Evolutionary conservation across 495 filamentous ascomycete genomes (phyloP), one percentile per base, ranked within the genome.

Genomic region (Aspergillus cristatus): DNA sequence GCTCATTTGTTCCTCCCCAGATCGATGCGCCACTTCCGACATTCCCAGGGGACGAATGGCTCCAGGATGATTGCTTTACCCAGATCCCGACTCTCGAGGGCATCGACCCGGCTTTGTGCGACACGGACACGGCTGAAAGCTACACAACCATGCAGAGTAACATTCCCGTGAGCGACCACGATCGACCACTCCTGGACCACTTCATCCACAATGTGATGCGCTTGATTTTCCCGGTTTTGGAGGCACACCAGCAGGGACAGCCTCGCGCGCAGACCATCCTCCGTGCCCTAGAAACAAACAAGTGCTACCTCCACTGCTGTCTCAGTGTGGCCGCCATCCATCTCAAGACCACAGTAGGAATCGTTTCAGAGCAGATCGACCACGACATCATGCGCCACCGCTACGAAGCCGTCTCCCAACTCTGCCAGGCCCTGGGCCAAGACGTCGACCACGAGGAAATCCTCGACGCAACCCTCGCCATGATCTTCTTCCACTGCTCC

Each of bases 401-500:
- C 29, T 91, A 82, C 54, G 83, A 86, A 17, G 88, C 88, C 11
- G 84, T 98, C 48, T 78, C 83, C 1, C 75, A 86, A 43, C 72
- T 98, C 1, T 95, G 86, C 63, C 78, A 88, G 42, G 84, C 90
- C 0, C 68, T 97, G 22, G 78, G 77, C 42, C 63, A 71, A 20
- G 90, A 98, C 49, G 74, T 76, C 46, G 68, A 96, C 43, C 87
- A 94, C 57, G 72, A 82, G 32, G 71, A 90, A 51, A 94, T 95
- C 45, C 74, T 98, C 10, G 91, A 98, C 62, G 87, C 91, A 2
- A 88, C 90, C 1, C 70, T 98, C 6, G 91, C 86, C 34, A 89
- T 98, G 78, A 94, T 96, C 43, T 88, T 97, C 67, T 98, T 96
- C 71, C 89, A 95, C 49, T 90, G 84, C 65, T 84, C 84, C 12